phyloP scores from a whole-genome alignment of 192 early-diverging fungal species.

The Neocallimastix lanati region DNA sequence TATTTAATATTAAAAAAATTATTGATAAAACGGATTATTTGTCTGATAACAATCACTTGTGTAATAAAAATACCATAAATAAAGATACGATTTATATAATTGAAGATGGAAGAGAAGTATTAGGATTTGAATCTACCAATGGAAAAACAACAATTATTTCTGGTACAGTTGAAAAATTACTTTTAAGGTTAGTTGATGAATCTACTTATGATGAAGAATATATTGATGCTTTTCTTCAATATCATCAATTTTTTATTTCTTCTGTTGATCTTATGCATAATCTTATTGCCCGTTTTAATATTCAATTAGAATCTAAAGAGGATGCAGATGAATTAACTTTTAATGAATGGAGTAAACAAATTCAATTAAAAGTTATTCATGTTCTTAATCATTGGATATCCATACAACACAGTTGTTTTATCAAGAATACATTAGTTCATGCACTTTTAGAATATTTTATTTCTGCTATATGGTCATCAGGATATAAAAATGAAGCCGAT shows the following conservation, averaged over 20 bases:
- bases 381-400: background rate
- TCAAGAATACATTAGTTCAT: background rate
- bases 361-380: background rate
- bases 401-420: background rate
- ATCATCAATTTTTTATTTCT: constrained; percentile 37
- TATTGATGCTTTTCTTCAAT: constrained; percentile 40
- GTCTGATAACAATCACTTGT: background rate
- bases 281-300: constrained; percentile 37
- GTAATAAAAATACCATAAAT: background rate
- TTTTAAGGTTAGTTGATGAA: constrained; percentile 39
- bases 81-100: constrained; percentile 17
- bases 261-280: constrained; percentile 30
- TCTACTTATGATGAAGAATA: constrained; percentile 34
- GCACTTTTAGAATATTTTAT: background rate
- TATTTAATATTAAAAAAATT: background rate
- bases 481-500: background rate
- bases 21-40: background rate
- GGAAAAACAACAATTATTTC: constrained; percentile 33
- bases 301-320: constrained; percentile 18
- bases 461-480: background rate
- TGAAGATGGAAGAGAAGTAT: constrained; percentile 30
- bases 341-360: background rate
- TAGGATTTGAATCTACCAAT: constrained; percentile 30
- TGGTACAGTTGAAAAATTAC: constrained; percentile 41
- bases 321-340: background rate